Evolutionary conservation across 2,329 filamentous ascomycete genomes (phyloP), one percentile per base, ranked within the genome.

Genomic region (Aspergillus ochraceoroseus): DNA sequence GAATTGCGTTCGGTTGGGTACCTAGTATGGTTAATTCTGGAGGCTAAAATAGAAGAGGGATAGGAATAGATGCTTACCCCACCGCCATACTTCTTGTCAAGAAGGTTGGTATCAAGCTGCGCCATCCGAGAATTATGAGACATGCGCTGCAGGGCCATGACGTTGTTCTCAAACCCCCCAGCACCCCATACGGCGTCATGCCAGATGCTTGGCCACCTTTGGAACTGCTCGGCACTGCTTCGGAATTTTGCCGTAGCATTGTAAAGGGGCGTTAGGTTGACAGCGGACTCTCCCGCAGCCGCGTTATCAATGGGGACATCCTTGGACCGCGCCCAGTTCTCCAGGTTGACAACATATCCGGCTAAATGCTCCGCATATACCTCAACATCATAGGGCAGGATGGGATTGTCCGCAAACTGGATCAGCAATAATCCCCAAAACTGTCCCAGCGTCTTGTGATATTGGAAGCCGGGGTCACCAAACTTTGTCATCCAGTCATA

Each of bases 1-100:
- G 74, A 88, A 98, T 66, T 96, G 92, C 4, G 85, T 85, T 49
- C 90, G 82, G 54, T 87, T 87, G 26, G 86, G 85, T 3, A 94
- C 76, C 84, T 88, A 41, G 33, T 25, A 49, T 40, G 45, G 38
- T 51, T 43, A 54, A 40, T 39, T 41, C 31, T 32, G 13, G 31
- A 11, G 20, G 22, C 7, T 15, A 14, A 17, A 37, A n/a, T 22
- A 20, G 32, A n/a, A n/a, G n/a, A n/a, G n/a, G 3, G 23, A 5
- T 15, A 14, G 2, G 19, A 13, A 14, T 32, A 40, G 80, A 85
- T 74, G 80, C 85, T 74, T 77, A 94, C 84, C 44, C 88, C 88
- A 48, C 80, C 82, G 25, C 72, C 79, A 13, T 71, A 64, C 28
- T 82, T 79, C 36, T 88, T 60, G 67, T 98, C 92, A 18, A 96